Conservation (phyloP, 768 basidiomycete genomes). For the Serpula lacrymans region DNA sequence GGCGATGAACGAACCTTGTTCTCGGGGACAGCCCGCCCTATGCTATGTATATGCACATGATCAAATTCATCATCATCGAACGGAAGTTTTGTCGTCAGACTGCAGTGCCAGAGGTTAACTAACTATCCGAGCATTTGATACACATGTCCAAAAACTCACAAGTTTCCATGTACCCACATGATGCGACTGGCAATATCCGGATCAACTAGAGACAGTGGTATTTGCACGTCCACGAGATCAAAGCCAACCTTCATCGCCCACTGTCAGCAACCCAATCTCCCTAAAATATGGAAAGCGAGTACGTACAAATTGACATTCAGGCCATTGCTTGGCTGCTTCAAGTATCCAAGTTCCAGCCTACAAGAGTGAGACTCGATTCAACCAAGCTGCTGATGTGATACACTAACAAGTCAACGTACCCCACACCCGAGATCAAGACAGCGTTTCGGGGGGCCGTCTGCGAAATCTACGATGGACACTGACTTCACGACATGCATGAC, state of each 20-base stretch:
- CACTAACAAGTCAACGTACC: constrained; percentile 37
- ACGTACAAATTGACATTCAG: constrained; percentile 60
- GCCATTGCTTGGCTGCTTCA: constrained; percentile 72
- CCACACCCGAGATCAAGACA: constrained; percentile 74
- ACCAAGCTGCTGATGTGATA: neutral
- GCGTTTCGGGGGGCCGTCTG: constrained; percentile 44
- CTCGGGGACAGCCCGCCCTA: constrained; percentile 69
- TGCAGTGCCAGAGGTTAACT: constrained; percentile 21
- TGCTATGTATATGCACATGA: constrained; percentile 67
- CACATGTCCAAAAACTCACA: constrained; percentile 41
- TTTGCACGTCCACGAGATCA: constrained; percentile 74
- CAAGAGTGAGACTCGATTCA: constrained; percentile 4
- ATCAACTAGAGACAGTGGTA: constrained; percentile 51
- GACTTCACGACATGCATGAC: constrained; percentile 46
- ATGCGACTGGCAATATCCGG: constrained; percentile 53
- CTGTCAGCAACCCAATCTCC: neutral
- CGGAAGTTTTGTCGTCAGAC: constrained; percentile 71
- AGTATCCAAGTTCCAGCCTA: constrained; percentile 71
- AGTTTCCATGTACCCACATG: constrained; percentile 74
- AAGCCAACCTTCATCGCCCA: constrained; percentile 59
- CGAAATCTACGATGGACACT: constrained; percentile 58
- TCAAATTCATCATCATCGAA: constrained; percentile 85
- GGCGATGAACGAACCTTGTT: constrained; percentile 49
- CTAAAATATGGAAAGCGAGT: neutral
- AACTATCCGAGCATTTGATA: neutral